Evolutionary conservation across 169 alveolate genomes (phyloP).

Genomic region (Babesia ovis): DNA sequence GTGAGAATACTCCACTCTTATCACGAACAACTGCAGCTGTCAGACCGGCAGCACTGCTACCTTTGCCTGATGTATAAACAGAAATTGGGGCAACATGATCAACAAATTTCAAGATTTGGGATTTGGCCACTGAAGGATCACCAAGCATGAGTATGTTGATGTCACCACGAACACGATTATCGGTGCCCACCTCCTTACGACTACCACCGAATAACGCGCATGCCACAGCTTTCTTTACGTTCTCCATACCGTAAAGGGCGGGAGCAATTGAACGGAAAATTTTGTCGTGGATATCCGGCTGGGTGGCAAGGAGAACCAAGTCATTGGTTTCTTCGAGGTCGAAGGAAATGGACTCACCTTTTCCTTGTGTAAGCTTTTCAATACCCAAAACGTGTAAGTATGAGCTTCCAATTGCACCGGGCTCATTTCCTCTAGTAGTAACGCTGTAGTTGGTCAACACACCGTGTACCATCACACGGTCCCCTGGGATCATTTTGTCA

Average conservation of each 20-base stretch:
- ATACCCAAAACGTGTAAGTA: constrained; percentile 84
- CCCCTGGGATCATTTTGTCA: constrained; percentile 96
- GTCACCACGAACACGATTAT: constrained; percentile 97
- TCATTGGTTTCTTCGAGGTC: constrained; percentile 80
- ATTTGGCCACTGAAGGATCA: constrained; percentile 99
- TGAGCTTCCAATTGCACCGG: constrained; percentile 69
- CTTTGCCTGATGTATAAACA: constrained; percentile 98
- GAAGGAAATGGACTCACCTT: constrained; percentile 65
- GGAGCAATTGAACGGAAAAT: constrained; percentile 95
- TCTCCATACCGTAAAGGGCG: constrained; percentile 94
- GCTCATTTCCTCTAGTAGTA: constrained; percentile 40
- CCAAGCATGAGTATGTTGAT: constrained; percentile 92
- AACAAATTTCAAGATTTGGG: constrained; percentile 95
- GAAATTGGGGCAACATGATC: constrained; percentile 97
- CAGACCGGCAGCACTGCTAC: constrained; percentile 99
- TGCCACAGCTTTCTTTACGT: constrained; percentile 97
- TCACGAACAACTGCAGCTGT: constrained; percentile 98
- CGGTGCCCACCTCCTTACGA: constrained; percentile 94
- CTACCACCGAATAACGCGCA: constrained; percentile 99
- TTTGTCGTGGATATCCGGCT: constrained; percentile 90
- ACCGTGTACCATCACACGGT: constrained; percentile 94
- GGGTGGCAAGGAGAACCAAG: constrained; percentile 81
- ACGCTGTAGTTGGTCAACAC: constrained; percentile 80
- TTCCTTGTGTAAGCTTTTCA: constrained; percentile 57
- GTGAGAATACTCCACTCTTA: constrained; percentile 85